Base-by-base conservation (phyloP, 1,284 basidiomycete species). In the Somion occarium region DNA sequence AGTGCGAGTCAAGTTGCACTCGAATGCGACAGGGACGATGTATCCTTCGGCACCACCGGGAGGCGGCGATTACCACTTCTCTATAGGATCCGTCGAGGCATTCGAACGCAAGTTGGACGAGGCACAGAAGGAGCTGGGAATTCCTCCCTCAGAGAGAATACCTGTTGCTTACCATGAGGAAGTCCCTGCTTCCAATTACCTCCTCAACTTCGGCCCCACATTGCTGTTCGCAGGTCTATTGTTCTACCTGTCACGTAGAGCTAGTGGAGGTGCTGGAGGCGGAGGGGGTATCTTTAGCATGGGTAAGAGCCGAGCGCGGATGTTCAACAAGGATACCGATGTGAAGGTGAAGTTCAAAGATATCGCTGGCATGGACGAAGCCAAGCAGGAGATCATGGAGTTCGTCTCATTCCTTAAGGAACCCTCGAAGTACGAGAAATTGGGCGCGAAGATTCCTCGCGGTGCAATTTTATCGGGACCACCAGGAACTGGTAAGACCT, bases 371-470 rank as follows among this genome's bases (percentile, higher is more conserved):
- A 98, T 98, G 95, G 96, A 99, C 73, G 96, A 99, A 72, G 96
- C 95, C 50, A 99, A 99, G 77, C 91, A 96, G 74, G 96, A 99
- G 75, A 97, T 99, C 62, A 98, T 98, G 93, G 96, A 99, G 70
- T 99, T 99, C 65, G 97, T 99, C 68, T 96, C 95, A 63, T 99
- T 99, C 77, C 79, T 99, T 66, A 98, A 98, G 76, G 91, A 98
- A 60, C 96, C 96, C 5, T 73, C 83, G 43, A 90, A 90, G 68
- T 99, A 98, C 72, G 92, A 98, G 73, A 91, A 88, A 64, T 82
- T 99, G 37, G 96, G 97, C 56, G 97, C 96, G 56, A 99, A 98
- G 77, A 99, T 99, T 57, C 97, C 97, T 51, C 91, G 96, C 48
- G 97, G 96, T 55, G 97, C 97, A 44, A 97, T 99, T 69, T 78